These are phyloP conservation scores for Microcos paniculata DNA, from an alignment of 345 rosid species.

Conservation along the genomic window DNA sequence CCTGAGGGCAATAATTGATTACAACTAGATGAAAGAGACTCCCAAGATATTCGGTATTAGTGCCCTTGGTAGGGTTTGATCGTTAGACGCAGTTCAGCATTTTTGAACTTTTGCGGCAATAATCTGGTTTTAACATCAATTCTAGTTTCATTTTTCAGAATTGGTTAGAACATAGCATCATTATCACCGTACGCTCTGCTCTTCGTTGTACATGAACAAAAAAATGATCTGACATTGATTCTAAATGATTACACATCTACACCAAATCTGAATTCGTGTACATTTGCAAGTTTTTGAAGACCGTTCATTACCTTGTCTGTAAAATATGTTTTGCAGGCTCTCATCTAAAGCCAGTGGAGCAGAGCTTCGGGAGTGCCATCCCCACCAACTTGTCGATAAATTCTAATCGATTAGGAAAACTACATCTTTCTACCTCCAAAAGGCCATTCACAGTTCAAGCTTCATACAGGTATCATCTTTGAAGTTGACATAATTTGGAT, in stretches of 20 bases:
- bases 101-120: neutral
- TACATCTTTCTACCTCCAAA: slow-evolving; percentile 42
- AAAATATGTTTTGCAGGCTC: slow-evolving; percentile 32
- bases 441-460: slow-evolving; percentile 58
- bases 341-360: slow-evolving; percentile 36
- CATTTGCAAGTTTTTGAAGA: neutral
- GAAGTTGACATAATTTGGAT: neutral
- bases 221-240: neutral
- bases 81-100: neutral
- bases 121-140: slow-evolving; percentile 2
- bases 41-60: neutral
- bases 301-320: neutral
- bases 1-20: neutral
- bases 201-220: neutral
- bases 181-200: neutral
- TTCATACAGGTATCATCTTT: slow-evolving; percentile 51
- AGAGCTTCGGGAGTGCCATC: slow-evolving; percentile 22
- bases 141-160: neutral
- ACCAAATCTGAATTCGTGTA: neutral
- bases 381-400: slow-evolving; percentile 49
- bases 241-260: neutral
- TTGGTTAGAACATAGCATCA: slow-evolving; percentile 1
- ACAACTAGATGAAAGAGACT: neutral
- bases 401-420: slow-evolving; percentile 33
- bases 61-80: neutral